Evolutionary conservation across 805 yeast genomes (phyloP).

Genomic region (Kluyveromyces dobzhanskii): DNA sequence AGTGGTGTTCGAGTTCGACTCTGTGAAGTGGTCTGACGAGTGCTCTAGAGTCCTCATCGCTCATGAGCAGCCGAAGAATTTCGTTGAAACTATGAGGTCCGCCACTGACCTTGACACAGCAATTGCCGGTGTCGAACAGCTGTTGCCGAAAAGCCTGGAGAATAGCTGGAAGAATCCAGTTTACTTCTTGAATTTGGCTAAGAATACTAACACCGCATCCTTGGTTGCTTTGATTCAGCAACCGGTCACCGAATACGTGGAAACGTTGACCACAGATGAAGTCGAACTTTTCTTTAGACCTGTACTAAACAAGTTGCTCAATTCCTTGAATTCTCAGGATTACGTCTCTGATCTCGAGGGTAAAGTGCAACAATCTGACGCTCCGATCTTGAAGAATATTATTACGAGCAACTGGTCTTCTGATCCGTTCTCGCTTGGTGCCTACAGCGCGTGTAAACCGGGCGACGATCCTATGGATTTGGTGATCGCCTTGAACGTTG

Average conservation of each 20-base stretch:
- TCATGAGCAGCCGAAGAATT: constrained; percentile 23
- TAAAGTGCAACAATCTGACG: background rate
- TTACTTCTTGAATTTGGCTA: constrained; percentile 50
- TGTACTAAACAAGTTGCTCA: constrained; percentile 23
- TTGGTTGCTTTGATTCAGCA: constrained; percentile 64
- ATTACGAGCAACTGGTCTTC: constrained; percentile 67
- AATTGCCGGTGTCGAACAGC: constrained; percentile 7
- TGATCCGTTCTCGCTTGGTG: constrained; percentile 73
- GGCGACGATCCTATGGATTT: constrained; percentile 63
- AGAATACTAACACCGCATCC: constrained; percentile 41
- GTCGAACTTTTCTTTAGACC: constrained; percentile 59
- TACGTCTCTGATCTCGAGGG: constrained; percentile 3
- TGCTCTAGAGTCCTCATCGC: constrained; percentile 42
- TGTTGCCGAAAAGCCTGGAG: constrained; percentile 2
- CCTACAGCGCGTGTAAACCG: constrained; percentile 65
- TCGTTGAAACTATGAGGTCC: constrained; percentile 15
- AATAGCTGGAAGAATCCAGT: constrained; percentile 48
- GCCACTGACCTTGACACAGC: constrained; percentile 14
- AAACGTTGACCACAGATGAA: constrained; percentile 37
- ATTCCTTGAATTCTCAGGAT: constrained; percentile 11
- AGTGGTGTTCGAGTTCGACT: constrained; percentile 58
- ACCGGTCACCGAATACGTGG: constrained; percentile 57
- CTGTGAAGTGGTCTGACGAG: constrained; percentile 50
- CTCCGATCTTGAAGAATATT: constrained; percentile 34
- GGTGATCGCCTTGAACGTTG: constrained; percentile 52